Percentiles rank a stretch among this genome's conserved stretches.
These are phyloP conservation scores for Aquilaria agallochum DNA, from an alignment of 441 rosid species.

Conservation along the genomic window DNA sequence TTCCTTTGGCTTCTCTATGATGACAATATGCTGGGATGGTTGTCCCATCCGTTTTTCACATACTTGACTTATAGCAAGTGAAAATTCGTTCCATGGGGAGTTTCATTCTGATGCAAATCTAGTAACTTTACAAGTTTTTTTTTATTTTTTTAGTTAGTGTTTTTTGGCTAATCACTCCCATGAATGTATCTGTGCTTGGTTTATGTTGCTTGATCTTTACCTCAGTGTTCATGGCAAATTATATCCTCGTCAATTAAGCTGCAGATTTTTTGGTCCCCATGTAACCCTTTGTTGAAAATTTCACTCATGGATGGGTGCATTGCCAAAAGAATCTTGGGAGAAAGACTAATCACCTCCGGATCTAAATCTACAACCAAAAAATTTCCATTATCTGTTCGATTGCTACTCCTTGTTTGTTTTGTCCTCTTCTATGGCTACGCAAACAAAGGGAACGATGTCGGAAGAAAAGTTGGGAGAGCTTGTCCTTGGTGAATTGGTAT, in stretches of 20 bases:
- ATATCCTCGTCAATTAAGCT: not conserved
- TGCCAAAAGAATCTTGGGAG: conserved; percentile 14
- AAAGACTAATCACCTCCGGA: conserved; percentile 2
- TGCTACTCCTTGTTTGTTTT: no score
- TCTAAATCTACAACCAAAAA: not conserved
- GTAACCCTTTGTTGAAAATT: conserved; percentile 10
- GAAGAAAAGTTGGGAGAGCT: no score
- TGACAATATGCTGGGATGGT: conserved; percentile 55
- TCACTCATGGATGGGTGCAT: conserved; percentile 12
- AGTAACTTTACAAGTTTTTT: conserved; percentile 70
- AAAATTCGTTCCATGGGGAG: conserved; percentile 67
- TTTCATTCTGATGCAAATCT: conserved; percentile 77
- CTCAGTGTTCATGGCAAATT: no score
- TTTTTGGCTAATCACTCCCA: no score
- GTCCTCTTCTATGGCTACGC: no score
- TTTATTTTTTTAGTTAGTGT: no score
- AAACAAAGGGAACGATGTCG: no score
- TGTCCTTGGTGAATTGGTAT: no score
- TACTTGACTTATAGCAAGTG: conserved; percentile 50
- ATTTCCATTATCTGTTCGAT: not conserved
- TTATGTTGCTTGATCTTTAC: no score
- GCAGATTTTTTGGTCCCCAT: conserved; percentile 9
- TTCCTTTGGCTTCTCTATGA: conserved; percentile 89
- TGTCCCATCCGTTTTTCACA: conserved; percentile 83
- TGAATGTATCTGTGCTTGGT: no score